phyloP scores from a whole-genome alignment of 179 eudicot genomes.

The Silene noctiflora region DNA sequence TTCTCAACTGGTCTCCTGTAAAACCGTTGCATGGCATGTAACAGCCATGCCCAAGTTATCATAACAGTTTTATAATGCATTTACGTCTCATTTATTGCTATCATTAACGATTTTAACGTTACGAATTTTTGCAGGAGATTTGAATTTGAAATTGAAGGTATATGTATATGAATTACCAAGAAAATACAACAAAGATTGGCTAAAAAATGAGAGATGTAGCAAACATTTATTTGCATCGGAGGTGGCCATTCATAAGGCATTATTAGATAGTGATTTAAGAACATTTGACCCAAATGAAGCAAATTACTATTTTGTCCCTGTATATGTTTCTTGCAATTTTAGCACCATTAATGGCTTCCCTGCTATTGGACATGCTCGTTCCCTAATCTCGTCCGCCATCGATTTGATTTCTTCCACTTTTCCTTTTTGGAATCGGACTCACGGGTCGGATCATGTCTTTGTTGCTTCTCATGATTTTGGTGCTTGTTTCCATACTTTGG shows the following conservation, averaged over 20 bases:
- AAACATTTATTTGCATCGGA: conserved; percentile 75
- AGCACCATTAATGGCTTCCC: conserved; percentile 78
- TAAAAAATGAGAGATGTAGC: conserved; percentile 46
- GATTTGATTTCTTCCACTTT: conserved; percentile 37
- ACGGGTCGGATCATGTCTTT: conserved; percentile 68
- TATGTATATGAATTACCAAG: conserved; percentile 69
- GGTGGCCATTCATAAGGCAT: conserved; percentile 64
- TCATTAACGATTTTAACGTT: neutral
- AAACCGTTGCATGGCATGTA: neutral
- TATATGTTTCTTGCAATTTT: conserved; percentile 75
- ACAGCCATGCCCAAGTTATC: too few relatives aligned
- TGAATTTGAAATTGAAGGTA: conserved; percentile 29
- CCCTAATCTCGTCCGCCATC: conserved; percentile 49
- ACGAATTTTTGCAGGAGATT: neutral
- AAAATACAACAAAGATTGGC: conserved; percentile 59
- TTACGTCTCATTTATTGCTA: too few relatives aligned
- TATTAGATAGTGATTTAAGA: conserved; percentile 34
- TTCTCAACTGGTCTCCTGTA: too few relatives aligned
- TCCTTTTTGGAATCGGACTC: conserved; percentile 79
- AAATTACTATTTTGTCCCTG: conserved; percentile 77
- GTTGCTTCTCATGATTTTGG: conserved; percentile 87
- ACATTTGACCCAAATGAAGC: conserved; percentile 66
- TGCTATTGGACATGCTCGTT: conserved; percentile 64
- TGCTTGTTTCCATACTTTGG: conserved; percentile 78
- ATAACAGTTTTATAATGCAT: too few relatives aligned